Evolutionary conservation across 805 yeast genomes (phyloP), one percentile per base, ranked within the genome.

Genomic region (Brettanomyces custersianus): DNA sequence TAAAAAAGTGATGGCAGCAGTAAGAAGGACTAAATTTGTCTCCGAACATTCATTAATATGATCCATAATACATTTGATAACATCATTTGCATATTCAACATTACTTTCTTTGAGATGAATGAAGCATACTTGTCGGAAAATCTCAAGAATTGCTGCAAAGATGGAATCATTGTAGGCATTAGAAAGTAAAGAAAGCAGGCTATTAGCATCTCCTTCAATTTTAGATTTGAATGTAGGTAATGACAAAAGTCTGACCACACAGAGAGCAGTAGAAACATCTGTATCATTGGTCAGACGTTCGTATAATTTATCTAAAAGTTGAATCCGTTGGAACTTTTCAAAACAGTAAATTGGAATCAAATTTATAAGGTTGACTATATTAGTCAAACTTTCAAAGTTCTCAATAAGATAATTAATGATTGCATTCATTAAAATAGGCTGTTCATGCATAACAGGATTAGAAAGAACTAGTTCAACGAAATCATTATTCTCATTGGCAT

Each of bases 201-300:
- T 33, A 1, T 24, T 24, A n/a, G 45, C 13, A 9, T 49, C 41
- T 0, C 49, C 42, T 49, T 80, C 88, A 10, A 79, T 43, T 1
- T 47, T 44, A 0, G 84, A 68, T 45, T 60, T 72, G 47, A 65
- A 71, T 0, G 81, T 70, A 5, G 84, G 82, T 8, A 67, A 61
- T 8, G 51, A 46, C 20, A 76, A 50, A 10, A 76, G 43, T 38
- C 66, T 68, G 3, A 42, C 20, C n/a, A 76, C n/a, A n/a, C n/a
- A n/a, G n/a, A n/a, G n/a, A n/a, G n/a, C n/a, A n/a, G n/a, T n/a
- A n/a, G n/a, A n/a, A n/a, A n/a, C n/a, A n/a, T n/a, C n/a, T n/a
- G n/a, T n/a, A n/a, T n/a, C n/a, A n/a, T n/a, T n/a, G n/a, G n/a
- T n/a, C n/a, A n/a, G n/a, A n/a, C n/a, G n/a, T n/a, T n/a, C 29